phyloP scores from a whole-genome alignment of 2,329 filamentous ascomycete species.

The Cyphellophora europaea region DNA sequence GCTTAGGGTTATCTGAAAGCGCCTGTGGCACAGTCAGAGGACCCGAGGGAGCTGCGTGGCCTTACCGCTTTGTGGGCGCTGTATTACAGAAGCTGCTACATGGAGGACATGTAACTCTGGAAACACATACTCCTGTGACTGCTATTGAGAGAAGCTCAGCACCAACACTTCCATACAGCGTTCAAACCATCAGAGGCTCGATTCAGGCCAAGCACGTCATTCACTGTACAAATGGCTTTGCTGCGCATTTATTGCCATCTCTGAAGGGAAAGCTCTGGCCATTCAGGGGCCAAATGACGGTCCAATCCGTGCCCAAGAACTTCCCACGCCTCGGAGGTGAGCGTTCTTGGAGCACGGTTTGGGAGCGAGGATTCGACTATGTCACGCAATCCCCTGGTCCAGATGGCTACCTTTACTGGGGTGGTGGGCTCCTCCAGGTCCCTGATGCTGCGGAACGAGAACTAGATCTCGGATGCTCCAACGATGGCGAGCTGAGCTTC shows the following conservation, averaged over 20 bases:
- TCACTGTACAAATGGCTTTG: conserved; percentile 35
- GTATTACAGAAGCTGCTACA: conserved; percentile 13
- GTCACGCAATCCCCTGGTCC: conserved; percentile 16
- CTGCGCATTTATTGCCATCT: conserved; percentile 31
- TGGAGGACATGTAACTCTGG: conserved; percentile 12
- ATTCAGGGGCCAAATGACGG: conserved; percentile 34
- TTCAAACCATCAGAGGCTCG: conserved; percentile 28
- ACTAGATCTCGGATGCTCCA: conserved; percentile 25
- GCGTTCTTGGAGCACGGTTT: conserved; percentile 13
- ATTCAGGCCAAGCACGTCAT: conserved; percentile 27
- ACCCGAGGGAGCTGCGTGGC: conserved; percentile 26
- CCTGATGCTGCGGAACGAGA: conserved; percentile 23
- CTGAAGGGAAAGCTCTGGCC: conserved; percentile 30
- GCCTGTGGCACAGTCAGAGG: conserved; percentile 9
- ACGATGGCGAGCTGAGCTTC: conserved; percentile 21
- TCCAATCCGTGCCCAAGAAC: conserved; percentile 23
- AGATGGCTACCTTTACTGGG: conserved; percentile 9
- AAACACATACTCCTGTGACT: conserved; percentile 16
- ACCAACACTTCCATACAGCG: conserved; percentile 18
- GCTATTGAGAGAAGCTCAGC: conserved; percentile 7
- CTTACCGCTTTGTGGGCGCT: conserved; percentile 26
- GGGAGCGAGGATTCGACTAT: conserved; percentile 14
- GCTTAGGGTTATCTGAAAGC: conserved; percentile 6
- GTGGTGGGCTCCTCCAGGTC: conserved; percentile 11
- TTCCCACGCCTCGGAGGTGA: conserved; percentile 19